phyloP scores from a whole-genome alignment of 2,329 filamentous ascomycete genomes.

The Penicillium sclerotigenum region DNA sequence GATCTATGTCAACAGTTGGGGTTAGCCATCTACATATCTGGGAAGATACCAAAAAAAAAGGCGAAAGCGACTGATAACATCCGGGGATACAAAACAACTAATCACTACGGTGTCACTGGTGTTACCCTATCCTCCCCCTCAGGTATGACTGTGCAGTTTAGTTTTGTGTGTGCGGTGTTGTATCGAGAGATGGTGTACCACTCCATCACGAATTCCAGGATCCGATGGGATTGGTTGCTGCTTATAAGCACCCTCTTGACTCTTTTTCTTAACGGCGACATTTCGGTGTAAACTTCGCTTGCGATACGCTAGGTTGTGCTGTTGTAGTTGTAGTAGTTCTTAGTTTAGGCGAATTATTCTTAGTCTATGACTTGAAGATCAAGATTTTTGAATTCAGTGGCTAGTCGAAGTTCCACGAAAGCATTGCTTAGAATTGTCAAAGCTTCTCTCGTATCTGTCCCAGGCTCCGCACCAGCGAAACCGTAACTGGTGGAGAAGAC shows the following conservation, averaged over 20 bases:
- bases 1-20: background rate
- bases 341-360: too few species aligned
- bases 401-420: background rate
- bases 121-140: background rate
- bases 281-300: background rate
- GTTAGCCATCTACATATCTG: background rate
- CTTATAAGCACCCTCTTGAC: too few species aligned
- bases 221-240: background rate
- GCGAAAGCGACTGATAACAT: background rate
- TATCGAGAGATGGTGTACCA: background rate
- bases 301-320: background rate
- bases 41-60: background rate
- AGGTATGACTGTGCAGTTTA: background rate
- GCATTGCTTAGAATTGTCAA: background rate
- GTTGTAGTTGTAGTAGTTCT: too few species aligned
- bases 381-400: background rate
- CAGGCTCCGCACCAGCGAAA: too few species aligned
- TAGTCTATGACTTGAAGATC: background rate
- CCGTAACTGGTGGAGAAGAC: too few species aligned
- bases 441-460: background rate
- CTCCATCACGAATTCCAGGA: background rate
- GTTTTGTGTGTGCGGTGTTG: background rate
- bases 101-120: background rate
- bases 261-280: background rate
- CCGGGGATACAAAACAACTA: too few species aligned